Conservation (phyloP, 2,329 filamentous ascomycete genomes). For the Epichloe elymi region DNA sequence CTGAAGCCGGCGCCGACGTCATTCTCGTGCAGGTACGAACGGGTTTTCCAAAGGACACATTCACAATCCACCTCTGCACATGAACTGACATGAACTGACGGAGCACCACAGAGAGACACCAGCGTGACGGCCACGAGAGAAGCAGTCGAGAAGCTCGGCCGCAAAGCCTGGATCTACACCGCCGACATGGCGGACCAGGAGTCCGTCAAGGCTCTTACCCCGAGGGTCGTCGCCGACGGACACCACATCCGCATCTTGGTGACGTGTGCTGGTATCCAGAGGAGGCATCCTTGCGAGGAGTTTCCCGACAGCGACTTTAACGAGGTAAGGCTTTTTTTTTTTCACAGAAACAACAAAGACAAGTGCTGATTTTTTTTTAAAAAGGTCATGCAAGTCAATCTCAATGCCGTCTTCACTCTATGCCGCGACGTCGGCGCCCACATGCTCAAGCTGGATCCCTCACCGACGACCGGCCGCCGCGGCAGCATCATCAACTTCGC, state of each 20-base stretch:
- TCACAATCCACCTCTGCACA: neutral
- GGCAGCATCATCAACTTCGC: constrained; percentile 77
- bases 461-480: constrained; percentile 36
- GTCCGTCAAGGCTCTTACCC: constrained; percentile 47
- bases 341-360: no score
- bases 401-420: constrained; percentile 67
- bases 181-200: constrained; percentile 52
- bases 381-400: constrained; percentile 72
- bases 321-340: constrained; percentile 36
- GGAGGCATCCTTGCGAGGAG: constrained; percentile 57
- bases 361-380: neutral
- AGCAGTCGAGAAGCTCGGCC: constrained; percentile 50
- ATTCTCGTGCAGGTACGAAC: constrained; percentile 36
- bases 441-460: constrained; percentile 49
- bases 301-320: constrained; percentile 72
- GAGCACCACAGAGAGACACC: constrained; percentile 26
- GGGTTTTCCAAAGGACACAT: neutral
- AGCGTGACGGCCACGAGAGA: constrained; percentile 39
- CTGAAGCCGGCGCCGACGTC: constrained; percentile 45
- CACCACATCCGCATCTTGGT: constrained; percentile 63
- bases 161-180: constrained; percentile 53
- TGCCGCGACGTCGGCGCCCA: constrained; percentile 66
- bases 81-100: neutral
- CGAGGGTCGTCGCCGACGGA: constrained; percentile 46
- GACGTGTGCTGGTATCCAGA: constrained; percentile 80